Conservation (phyloP, 1,139 yeast genomes). For the Protomyces pachydermus region DNA sequence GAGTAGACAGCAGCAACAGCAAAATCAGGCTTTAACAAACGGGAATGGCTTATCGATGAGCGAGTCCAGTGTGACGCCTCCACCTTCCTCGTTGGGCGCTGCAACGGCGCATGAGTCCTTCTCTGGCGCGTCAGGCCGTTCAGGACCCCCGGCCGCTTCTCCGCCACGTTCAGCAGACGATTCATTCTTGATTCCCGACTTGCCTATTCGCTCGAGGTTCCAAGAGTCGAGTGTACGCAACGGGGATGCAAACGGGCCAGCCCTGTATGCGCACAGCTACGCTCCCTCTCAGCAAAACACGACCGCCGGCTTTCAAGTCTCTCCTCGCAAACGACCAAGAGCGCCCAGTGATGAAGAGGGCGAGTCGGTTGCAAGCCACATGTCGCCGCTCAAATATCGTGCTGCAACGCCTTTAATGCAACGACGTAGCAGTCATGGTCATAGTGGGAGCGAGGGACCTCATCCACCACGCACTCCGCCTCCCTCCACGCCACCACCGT, state of each 20-base stretch:
- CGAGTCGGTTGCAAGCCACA: neutral
- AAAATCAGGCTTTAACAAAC: neutral
- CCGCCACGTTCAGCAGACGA: conserved; percentile 11
- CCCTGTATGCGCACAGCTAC: neutral
- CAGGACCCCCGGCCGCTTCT: neutral
- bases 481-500: conserved; percentile 25
- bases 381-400: conserved; percentile 15
- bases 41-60: neutral
- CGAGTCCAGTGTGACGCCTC: neutral
- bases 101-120: neutral
- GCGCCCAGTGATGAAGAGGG: conserved; percentile 2
- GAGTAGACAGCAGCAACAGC: neutral
- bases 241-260: neutral
- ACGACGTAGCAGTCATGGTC: neutral
- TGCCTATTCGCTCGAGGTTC: conserved; percentile 9
- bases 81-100: neutral
- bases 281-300: neutral
- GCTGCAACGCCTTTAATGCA: conserved; percentile 1
- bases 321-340: conserved; percentile 18
- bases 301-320: neutral
- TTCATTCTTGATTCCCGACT: conserved; percentile 15
- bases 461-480: conserved; percentile 7
- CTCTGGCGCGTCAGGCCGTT: neutral
- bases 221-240: neutral
- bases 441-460: neutral